A percentile compares a stretch with the other conserved stretches of the same genome.
phyloP scores from a whole-genome alignment of 2,329 filamentous ascomycete genomes.

The Fusarium redolens region DNA sequence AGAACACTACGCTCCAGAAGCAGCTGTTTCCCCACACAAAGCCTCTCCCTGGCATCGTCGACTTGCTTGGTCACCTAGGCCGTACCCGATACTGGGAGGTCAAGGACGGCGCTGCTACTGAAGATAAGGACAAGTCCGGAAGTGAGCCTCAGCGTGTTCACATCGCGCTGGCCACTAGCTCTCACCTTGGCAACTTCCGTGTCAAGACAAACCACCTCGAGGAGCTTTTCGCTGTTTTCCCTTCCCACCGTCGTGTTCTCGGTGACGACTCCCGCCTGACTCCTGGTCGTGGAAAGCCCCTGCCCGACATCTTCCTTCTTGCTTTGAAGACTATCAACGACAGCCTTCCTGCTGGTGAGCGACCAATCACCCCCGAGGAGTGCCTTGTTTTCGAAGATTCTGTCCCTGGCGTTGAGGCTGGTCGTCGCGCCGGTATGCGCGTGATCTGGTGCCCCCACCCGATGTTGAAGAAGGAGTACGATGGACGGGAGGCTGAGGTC shows the following conservation, averaged over 20 bases:
- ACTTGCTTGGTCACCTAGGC: conserved; percentile 72
- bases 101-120: conserved; percentile 42
- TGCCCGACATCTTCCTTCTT: conserved; percentile 93
- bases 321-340: conserved; percentile 88
- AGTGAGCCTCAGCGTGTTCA: conserved; percentile 64
- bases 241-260: conserved; percentile 76
- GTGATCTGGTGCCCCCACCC: conserved; percentile 93
- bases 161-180: conserved; percentile 88
- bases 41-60: conserved; percentile 81
- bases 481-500: conserved; percentile 81
- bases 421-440: conserved; percentile 91
- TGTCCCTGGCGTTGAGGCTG: conserved; percentile 91
- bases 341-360: conserved; percentile 70
- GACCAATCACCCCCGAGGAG: conserved; percentile 80
- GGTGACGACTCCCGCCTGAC: conserved; percentile 87
- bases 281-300: conserved; percentile 87
- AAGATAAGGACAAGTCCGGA: conserved; percentile 30
- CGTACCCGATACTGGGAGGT: conserved; percentile 63
- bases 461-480: conserved; percentile 79
- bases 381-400: conserved; percentile 97
- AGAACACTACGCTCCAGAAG: conserved; percentile 73
- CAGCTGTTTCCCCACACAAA: conserved; percentile 79
- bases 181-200: conserved; percentile 75
- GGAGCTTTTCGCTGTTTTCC: conserved; percentile 74
- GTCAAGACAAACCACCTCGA: conserved; percentile 77